Evolutionary conservation across 2,329 filamentous ascomycete species (phyloP), one percentile per base, ranked within the genome.

Genomic region (Xylaria sp.): DNA sequence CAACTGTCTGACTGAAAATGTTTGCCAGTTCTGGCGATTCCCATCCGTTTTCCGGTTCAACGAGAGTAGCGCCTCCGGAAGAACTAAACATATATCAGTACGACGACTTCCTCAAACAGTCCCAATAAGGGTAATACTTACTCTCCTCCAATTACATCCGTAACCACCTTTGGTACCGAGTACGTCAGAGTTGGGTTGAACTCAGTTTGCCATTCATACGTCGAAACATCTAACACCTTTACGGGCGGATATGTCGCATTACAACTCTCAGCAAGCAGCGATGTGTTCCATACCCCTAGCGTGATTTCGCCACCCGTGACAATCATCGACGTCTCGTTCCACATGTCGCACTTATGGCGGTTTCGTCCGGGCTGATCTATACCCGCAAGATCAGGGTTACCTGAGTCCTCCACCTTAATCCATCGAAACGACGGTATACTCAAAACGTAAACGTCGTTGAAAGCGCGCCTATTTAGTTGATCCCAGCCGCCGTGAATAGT

Each of bases 371-470:
- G 62, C 17, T 56, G 28, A 11, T 60, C 51, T 11, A 21, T 12
- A 2, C 59, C 65, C 6, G 21, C 15, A 4, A 69, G 46, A 43
- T 67, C 67, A 1, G 63, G 67, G 14, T 69, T 69, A 38, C 58
- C 28, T 2, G 56, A 57, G 17, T 65, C 63, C 19, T 63, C 45
- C 8, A 68, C 45, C 14, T 59, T 61, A 9, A 68, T 68, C 67
- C 59, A 69, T 17, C 55, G 61, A 38, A 69, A 69, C 5, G 63
- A 58, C 14, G 67, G 67, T 4, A 68, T 21, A 31, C 65, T 68
- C 15, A 69, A 45, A 33, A 69, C 67, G 12, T 66, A 69, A 17
- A 69, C 63, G 43, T 69, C 65, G 31, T 67, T 67, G 19, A 66
- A 60, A 8, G 61, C 55, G 4, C 31, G 43, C 7, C 31, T 37